Evolutionary conservation across 2,329 filamentous ascomycete species (phyloP).

Genomic region (Tolypocladium ovalisporum): DNA sequence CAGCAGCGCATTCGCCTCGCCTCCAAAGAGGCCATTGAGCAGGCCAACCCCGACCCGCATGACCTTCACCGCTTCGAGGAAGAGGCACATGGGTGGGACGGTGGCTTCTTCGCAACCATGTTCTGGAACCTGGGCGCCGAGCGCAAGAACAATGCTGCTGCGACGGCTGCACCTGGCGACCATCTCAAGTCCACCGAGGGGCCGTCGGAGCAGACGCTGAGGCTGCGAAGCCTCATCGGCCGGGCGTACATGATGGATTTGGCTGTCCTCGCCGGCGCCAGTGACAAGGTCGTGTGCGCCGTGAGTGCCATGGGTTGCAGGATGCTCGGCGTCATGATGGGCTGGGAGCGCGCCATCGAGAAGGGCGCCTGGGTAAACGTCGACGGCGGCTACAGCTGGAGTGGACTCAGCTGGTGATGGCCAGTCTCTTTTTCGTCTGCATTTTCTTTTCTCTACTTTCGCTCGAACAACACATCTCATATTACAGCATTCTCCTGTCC

Average conservation of each 20-base stretch:
- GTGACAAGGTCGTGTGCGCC: slow-evolving; percentile 65
- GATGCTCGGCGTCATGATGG: slow-evolving; percentile 75
- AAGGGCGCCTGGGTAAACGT: slow-evolving; percentile 63
- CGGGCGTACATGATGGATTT: slow-evolving; percentile 77
- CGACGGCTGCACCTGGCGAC: slow-evolving; percentile 13
- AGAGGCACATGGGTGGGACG: slow-evolving; percentile 75
- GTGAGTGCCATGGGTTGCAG: slow-evolving; percentile 65
- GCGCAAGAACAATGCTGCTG: slow-evolving; percentile 26
- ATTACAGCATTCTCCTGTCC: background rate
- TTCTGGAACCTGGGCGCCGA: slow-evolving; percentile 64
- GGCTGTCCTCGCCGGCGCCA: slow-evolving; percentile 56
- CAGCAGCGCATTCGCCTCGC: slow-evolving; percentile 71
- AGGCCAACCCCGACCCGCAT: slow-evolving; percentile 29
- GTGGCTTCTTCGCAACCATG: slow-evolving; percentile 71
- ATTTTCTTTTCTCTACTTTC: slow-evolving; percentile 1
- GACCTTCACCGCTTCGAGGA: slow-evolving; percentile 59
- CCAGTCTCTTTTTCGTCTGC: background rate
- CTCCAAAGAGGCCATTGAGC: slow-evolving; percentile 41
- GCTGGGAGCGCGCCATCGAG: slow-evolving; percentile 60
- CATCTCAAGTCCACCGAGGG: slow-evolving; percentile 14
- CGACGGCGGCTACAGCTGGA: slow-evolving; percentile 60
- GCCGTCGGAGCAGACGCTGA: slow-evolving; percentile 44
- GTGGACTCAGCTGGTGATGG: slow-evolving; percentile 26
- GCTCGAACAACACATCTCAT: background rate
- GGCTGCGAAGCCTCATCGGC: slow-evolving; percentile 62